Conservation (phyloP, 2,329 filamentous ascomycete species). For the Aschersonia sp. region DNA sequence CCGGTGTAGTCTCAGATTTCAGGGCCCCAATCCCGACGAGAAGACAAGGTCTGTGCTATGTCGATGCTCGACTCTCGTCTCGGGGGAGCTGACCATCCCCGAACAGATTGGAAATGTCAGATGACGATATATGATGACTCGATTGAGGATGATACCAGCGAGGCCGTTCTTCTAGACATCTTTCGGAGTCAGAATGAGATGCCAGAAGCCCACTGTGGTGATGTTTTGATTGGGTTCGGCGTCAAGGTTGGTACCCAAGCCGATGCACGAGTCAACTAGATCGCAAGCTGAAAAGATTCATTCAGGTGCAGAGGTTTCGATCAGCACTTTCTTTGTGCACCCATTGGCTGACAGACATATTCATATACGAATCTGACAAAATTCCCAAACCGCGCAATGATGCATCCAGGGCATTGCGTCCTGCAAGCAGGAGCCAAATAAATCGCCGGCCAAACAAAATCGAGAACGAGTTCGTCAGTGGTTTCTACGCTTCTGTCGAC, state of each 20-base stretch:
- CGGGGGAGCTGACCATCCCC: neutral
- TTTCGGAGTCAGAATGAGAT: slow-evolving; percentile 40
- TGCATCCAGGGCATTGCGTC: slow-evolving; percentile 16
- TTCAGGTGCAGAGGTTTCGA: slow-evolving; percentile 26
- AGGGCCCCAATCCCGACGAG: slow-evolving; percentile 35
- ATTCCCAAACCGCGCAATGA: slow-evolving; percentile 20
- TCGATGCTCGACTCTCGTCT: neutral
- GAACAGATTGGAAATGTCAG: slow-evolving; percentile 43
- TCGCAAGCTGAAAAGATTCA: neutral
- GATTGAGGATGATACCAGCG: slow-evolving; percentile 22
- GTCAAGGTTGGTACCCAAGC: slow-evolving; percentile 31
- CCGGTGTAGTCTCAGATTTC: slow-evolving; percentile 58
- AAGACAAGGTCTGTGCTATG: slow-evolving; percentile 30
- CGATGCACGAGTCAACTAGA: neutral
- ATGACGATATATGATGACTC: slow-evolving; percentile 47
- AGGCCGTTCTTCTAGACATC: slow-evolving; percentile 34
- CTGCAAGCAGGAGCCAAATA: slow-evolving; percentile 7
- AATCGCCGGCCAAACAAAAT: slow-evolving; percentile 8
- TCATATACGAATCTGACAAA: slow-evolving; percentile 22
- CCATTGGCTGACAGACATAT: slow-evolving; percentile 25
- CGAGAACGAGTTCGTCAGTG: slow-evolving; percentile 30
- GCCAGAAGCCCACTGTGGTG: slow-evolving; percentile 27
- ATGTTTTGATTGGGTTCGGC: slow-evolving; percentile 29
- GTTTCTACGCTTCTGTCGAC: slow-evolving; percentile 28
- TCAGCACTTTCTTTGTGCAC: slow-evolving; percentile 27